phyloP scores from a whole-genome alignment of 2,329 filamentous ascomycete genomes.

The Ophiostoma triangulosporum region DNA sequence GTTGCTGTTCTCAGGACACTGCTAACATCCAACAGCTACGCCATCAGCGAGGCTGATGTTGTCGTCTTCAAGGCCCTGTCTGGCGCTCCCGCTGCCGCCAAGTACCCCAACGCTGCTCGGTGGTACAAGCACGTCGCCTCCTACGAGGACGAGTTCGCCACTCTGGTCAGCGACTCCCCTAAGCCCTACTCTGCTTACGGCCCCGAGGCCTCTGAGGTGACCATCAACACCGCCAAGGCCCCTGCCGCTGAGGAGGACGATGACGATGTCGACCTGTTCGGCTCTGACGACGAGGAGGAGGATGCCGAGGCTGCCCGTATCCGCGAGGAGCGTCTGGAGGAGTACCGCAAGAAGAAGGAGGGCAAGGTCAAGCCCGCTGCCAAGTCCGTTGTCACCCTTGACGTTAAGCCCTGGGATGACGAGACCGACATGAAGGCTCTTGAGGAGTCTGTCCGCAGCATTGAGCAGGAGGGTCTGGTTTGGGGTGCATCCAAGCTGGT shows the following conservation, averaged over 20 bases:
- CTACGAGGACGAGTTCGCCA: constrained; percentile 84
- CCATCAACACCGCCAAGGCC: constrained; percentile 77
- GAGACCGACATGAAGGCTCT: constrained; percentile 84
- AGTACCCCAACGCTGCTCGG: constrained; percentile 87
- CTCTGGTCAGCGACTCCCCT: constrained; percentile 79
- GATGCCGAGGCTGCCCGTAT: constrained; percentile 73
- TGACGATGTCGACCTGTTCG: constrained; percentile 87
- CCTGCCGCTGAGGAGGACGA: constrained; percentile 59
- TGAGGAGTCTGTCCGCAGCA: constrained; percentile 65
- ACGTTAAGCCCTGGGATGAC: constrained; percentile 98
- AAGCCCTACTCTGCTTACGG: constrained; percentile 85
- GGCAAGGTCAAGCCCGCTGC: constrained; percentile 81
- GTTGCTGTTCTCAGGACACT: neutral
- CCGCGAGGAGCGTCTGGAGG: constrained; percentile 79
- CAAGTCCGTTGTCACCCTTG: constrained; percentile 91
- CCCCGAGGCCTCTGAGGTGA: constrained; percentile 63
- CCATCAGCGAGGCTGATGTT: constrained; percentile 88
- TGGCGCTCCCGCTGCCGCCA: constrained; percentile 59
- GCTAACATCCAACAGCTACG: constrained; percentile 26
- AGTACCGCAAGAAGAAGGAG: constrained; percentile 96
- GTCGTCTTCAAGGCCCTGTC: constrained; percentile 84
- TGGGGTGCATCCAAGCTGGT: constrained; percentile 91
- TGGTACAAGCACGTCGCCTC: constrained; percentile 99
- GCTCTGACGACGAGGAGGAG: constrained; percentile 86
- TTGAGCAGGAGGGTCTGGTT: constrained; percentile 86